These are phyloP conservation scores for Phytophthora tentaculata DNA, from an alignment of 352 stramenopile genomes.

Conservation along the genomic window DNA sequence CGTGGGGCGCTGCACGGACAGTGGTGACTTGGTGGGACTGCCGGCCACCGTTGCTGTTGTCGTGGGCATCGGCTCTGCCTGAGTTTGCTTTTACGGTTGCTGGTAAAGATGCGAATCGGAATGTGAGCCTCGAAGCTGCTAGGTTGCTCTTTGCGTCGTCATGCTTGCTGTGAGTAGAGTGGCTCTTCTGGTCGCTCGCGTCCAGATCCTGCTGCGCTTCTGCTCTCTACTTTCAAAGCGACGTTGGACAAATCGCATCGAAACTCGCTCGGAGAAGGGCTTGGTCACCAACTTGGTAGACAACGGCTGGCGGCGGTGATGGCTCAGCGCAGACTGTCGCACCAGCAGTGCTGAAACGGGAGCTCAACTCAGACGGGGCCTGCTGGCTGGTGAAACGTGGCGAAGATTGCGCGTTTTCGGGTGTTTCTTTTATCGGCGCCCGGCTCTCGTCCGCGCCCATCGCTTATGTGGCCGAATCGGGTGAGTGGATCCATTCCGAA, in stretches of 20 bases:
- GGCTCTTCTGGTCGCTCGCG: constrained; percentile 39
- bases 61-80: constrained; percentile 12
- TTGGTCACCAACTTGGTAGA: constrained; percentile 9
- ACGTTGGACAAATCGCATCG: constrained; percentile 33
- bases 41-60: constrained; percentile 23
- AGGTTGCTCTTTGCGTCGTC: constrained; percentile 15
- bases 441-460: constrained; percentile 29
- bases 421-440: constrained; percentile 31
- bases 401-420: constrained; percentile 7
- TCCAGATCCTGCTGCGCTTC: constrained; percentile 37
- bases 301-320: constrained; percentile 17
- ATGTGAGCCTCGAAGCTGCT: constrained; percentile 23
- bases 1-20: constrained; percentile 50
- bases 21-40: constrained; percentile 27
- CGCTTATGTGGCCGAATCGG: background rate
- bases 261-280: constrained; percentile 26
- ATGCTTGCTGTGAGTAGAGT: constrained; percentile 11
- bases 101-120: constrained; percentile 28
- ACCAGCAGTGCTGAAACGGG: constrained; percentile 23
- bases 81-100: background rate
- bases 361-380: constrained; percentile 21
- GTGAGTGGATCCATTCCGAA: background rate
- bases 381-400: constrained; percentile 20
- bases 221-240: constrained; percentile 39
- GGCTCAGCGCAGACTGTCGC: constrained; percentile 6